phyloP scores from a whole-genome alignment of 2,329 filamentous ascomycete species.

The Aspergillus sp. region DNA sequence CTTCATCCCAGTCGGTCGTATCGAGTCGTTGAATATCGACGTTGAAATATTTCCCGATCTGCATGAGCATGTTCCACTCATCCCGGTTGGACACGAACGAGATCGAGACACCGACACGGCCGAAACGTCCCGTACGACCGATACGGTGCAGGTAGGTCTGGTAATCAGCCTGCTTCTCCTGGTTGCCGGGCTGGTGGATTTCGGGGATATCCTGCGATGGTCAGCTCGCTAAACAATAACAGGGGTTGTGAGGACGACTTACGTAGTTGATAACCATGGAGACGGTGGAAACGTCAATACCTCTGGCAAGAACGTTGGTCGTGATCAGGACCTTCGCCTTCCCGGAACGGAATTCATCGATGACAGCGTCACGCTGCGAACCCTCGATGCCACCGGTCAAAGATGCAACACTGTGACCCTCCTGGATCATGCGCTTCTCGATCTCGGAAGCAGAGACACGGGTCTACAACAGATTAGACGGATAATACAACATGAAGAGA shows the following conservation, averaged over 20 bases:
- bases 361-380: constrained; percentile 69
- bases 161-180: constrained; percentile 67
- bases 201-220: constrained; percentile 58
- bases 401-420: constrained; percentile 87
- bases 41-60: constrained; percentile 73
- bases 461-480: constrained; percentile 49
- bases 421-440: constrained; percentile 73
- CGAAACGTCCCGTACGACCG: constrained; percentile 91
- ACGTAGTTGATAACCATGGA: constrained; percentile 98
- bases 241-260: constrained; percentile 18
- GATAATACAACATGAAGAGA: background rate
- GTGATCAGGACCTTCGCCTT: constrained; percentile 94
- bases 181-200: constrained; percentile 47
- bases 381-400: constrained; percentile 86
- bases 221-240: background rate
- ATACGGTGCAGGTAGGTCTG: constrained; percentile 98
- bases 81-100: constrained; percentile 84
- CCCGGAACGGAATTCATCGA: constrained; percentile 79
- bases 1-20: constrained; percentile 82
- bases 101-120: constrained; percentile 90
- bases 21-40: constrained; percentile 76
- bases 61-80: constrained; percentile 70
- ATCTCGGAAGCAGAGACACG: constrained; percentile 81
- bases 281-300: constrained; percentile 86
- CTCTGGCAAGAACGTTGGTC: constrained; percentile 91